Evolutionary conservation across 2,329 filamentous ascomycete species (phyloP).

Genomic region (Scedosporium apiospermum): DNA sequence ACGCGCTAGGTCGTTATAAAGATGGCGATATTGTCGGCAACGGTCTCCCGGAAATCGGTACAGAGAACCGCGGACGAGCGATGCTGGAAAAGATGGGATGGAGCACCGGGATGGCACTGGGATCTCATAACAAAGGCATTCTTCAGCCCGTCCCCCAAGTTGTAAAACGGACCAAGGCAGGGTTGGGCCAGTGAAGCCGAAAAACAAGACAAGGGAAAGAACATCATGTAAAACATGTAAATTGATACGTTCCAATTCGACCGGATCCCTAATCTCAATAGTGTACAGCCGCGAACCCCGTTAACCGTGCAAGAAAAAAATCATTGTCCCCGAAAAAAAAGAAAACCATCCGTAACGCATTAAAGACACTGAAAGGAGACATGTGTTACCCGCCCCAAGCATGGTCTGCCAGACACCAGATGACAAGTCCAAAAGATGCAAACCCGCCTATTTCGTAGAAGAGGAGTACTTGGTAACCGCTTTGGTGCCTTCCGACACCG

Average conservation of each 20-base stretch:
- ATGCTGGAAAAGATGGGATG: constrained; percentile 98
- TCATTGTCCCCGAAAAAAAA: constrained; percentile 57
- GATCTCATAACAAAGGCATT: constrained; percentile 77
- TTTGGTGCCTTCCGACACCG: constrained; percentile 99
- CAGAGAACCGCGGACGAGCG: constrained; percentile 71
- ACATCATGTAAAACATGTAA: constrained; percentile 3
- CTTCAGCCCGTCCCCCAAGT: constrained; percentile 76
- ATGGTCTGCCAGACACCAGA: constrained; percentile 20
- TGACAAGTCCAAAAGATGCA: constrained; percentile 45
- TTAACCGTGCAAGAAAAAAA: constrained; percentile 50
- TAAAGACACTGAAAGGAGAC: constrained; percentile 48
- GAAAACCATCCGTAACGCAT: constrained; percentile 67
- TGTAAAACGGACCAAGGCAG: constrained; percentile 78
- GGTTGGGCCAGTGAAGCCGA: constrained; percentile 49
- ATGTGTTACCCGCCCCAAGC: constrained; percentile 6
- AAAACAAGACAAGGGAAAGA: not conserved
- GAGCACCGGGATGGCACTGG: constrained; percentile 76
- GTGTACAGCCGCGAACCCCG: constrained; percentile 66
- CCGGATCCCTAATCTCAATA: constrained; percentile 55
- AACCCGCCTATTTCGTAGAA: constrained; percentile 86
- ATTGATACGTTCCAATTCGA: constrained; percentile 25
- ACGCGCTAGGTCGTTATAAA: constrained; percentile 13
- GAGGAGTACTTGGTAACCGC: constrained; percentile 99
- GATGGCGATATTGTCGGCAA: constrained; percentile 87
- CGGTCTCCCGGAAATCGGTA: constrained; percentile 72